Evolutionary conservation across 345 rosid genomes (phyloP).

Genomic region (Gossypium ekmanianum): DNA sequence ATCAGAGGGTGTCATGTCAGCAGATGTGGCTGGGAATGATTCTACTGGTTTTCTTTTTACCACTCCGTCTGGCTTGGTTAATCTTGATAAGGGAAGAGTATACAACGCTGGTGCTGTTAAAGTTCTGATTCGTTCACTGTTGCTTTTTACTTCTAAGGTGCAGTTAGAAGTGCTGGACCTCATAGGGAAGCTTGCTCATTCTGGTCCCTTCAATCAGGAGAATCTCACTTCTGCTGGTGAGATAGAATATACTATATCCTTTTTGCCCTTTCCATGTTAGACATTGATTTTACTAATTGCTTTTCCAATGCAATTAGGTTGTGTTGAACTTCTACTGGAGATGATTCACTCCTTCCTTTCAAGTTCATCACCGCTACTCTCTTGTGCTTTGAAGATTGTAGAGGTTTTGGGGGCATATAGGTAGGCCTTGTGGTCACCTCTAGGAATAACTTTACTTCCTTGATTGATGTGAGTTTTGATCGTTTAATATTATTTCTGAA

Average conservation of each 20-base stretch:
- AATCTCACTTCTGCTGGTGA: constrained; percentile 87
- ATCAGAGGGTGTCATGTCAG: constrained; percentile 43
- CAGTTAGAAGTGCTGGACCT: constrained; percentile 84
- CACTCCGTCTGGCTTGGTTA: constrained; percentile 54
- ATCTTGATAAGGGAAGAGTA: constrained; percentile 75
- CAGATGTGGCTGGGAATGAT: constrained; percentile 44
- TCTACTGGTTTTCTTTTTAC: constrained; percentile 47
- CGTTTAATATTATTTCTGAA: constrained; percentile 21
- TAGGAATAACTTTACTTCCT: constrained; percentile 10
- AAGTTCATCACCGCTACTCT: constrained; percentile 78
- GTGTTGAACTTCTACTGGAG: constrained; percentile 91
- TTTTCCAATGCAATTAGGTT: constrained; percentile 47
- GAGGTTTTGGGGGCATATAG: constrained; percentile 96
- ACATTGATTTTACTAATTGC: constrained; percentile 26
- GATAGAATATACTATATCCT: constrained; percentile 27
- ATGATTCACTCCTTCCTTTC: constrained; percentile 78
- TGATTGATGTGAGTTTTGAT: constrained; percentile 17
- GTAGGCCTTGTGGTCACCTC: constrained; percentile 31
- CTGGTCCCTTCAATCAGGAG: constrained; percentile 92
- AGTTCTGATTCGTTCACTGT: constrained; percentile 77
- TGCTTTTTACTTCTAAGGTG: constrained; percentile 90
- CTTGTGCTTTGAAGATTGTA: constrained; percentile 85
- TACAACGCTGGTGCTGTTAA: constrained; percentile 86
- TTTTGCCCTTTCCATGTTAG: constrained; percentile 4
- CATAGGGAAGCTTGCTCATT: constrained; percentile 76